Evolutionary conservation across 495 filamentous ascomycete genomes (phyloP).

Genomic region (Hyaloscypha hepaticicola): DNA sequence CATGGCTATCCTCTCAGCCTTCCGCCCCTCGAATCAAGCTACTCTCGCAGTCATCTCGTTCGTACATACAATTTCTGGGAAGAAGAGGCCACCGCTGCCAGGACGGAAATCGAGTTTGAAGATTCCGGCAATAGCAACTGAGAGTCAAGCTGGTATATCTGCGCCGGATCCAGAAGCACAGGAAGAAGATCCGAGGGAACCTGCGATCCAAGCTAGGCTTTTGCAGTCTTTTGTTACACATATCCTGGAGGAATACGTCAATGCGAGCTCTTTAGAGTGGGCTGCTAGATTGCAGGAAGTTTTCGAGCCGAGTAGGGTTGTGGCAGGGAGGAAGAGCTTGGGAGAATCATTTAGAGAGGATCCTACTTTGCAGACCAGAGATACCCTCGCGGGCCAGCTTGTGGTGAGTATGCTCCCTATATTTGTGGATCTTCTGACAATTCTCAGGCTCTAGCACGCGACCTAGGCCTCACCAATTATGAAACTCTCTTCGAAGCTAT

Average conservation of each 20-base stretch:
- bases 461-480: slow-evolving; percentile 53
- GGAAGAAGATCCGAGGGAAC: slow-evolving; percentile 57
- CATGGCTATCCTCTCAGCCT: slow-evolving; percentile 69
- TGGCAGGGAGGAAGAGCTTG: slow-evolving; percentile 57
- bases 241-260: slow-evolving; percentile 77
- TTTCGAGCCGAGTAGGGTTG: slow-evolving; percentile 57
- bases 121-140: slow-evolving; percentile 16
- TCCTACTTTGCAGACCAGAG: slow-evolving; percentile 60
- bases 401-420: slow-evolving; percentile 50
- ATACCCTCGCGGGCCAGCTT: slow-evolving; percentile 74
- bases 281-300: slow-evolving; percentile 74
- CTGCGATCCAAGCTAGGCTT: slow-evolving; percentile 62
- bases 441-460: slow-evolving; percentile 65
- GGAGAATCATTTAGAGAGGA: slow-evolving; percentile 61
- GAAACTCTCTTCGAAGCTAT: slow-evolving; percentile 41
- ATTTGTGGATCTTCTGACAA: background rate
- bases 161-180: slow-evolving; percentile 84
- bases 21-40: slow-evolving; percentile 62
- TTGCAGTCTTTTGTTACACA: slow-evolving; percentile 86
- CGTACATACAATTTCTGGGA: slow-evolving; percentile 69
- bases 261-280: slow-evolving; percentile 66
- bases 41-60: slow-evolving; percentile 75
- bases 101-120: slow-evolving; percentile 56
- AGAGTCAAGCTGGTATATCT: slow-evolving; percentile 31
- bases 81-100: slow-evolving; percentile 72